Percentiles rank a stretch among this genome's conserved stretches.
These are phyloP conservation scores for Pisolithus thermaeus DNA, from an alignment of 1,284 basidiomycete species.

Conservation along the genomic window DNA sequence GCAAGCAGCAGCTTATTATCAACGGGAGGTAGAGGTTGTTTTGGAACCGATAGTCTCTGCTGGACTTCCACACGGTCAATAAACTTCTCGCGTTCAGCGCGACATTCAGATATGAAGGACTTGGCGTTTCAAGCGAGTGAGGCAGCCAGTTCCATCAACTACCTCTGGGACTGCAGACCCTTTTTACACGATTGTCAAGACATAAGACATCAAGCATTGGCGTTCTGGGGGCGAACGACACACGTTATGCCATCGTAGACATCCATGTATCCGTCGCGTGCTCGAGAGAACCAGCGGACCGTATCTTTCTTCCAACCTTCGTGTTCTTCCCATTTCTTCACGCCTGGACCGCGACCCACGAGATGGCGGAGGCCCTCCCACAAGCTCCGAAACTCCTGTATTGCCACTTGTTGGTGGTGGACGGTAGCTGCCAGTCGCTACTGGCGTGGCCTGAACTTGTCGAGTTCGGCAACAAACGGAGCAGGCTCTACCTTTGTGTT, in stretches of 20 bases:
- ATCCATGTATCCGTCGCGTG: conserved; percentile 82
- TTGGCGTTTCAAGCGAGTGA: conserved; percentile 59
- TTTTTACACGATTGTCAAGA: conserved; percentile 45
- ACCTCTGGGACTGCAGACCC: conserved; percentile 83
- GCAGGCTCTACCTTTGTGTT: conserved; percentile 81
- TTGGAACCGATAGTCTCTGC: conserved; percentile 44
- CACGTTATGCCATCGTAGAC: conserved; percentile 79
- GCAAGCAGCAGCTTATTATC: conserved; percentile 44
- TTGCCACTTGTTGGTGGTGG: conserved; percentile 65
- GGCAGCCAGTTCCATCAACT: conserved; percentile 65
- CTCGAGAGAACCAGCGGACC: conserved; percentile 64
- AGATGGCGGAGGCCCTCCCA: conserved; percentile 72
- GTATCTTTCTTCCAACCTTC: conserved; percentile 75
- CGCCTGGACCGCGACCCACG: conserved; percentile 63
- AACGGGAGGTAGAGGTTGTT: conserved; percentile 37
- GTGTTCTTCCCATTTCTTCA: conserved; percentile 74
- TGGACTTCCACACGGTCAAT: conserved; percentile 69
- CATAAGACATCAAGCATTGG: neutral
- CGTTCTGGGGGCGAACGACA: conserved; percentile 28
- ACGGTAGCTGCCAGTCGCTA: conserved; percentile 72
- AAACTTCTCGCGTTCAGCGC: conserved; percentile 67
- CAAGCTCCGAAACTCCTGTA: conserved; percentile 66
- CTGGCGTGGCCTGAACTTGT: conserved; percentile 93
- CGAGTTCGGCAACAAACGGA: conserved; percentile 88
- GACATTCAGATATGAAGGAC: conserved; percentile 59